These are phyloP conservation scores for Kuraishia cidri DNA, from an alignment of 805 yeast genomes.

Conservation along the genomic window DNA sequence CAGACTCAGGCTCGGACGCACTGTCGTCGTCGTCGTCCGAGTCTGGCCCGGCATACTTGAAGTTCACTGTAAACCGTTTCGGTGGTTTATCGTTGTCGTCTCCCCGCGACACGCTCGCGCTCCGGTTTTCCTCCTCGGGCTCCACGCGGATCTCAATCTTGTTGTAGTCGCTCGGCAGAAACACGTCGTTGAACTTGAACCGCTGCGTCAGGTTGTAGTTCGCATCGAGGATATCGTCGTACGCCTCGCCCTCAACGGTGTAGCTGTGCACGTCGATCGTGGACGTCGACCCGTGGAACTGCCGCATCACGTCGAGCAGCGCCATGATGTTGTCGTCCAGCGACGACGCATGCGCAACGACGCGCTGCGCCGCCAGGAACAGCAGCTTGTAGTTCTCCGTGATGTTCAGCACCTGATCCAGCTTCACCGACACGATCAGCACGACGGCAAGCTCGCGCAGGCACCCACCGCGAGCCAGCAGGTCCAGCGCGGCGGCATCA, in stretches of 20 bases:
- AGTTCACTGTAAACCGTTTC: conserved; percentile 1
- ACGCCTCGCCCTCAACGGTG: conserved; percentile 29
- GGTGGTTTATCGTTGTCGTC: conserved; percentile 4
- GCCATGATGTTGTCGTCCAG: too few relatives aligned
- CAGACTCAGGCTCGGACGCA: neutral
- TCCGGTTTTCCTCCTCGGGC: conserved; percentile 1
- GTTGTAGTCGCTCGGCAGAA: conserved; percentile 11
- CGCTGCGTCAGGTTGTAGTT: conserved; percentile 17
- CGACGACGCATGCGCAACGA: too few relatives aligned
- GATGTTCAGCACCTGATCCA: conserved; percentile 27
- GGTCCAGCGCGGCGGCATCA: too few relatives aligned
- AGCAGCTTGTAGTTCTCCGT: too few relatives aligned
- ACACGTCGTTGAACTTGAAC: conserved; percentile 15
- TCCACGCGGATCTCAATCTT: conserved; percentile 16
- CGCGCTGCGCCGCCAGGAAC: too few relatives aligned
- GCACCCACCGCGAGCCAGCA: too few relatives aligned
- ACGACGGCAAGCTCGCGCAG: conserved; percentile 21
- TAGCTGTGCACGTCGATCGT: conserved; percentile 38
- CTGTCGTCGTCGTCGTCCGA: neutral
- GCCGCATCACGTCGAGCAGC: conserved; percentile 9
- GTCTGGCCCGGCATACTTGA: neutral
- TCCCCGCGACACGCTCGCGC: conserved; percentile 2
- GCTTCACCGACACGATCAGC: conserved; percentile 25
- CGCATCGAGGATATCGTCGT: conserved; percentile 28
- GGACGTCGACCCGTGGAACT: conserved; percentile 38